These are phyloP conservation scores for Candida ascalaphidarum DNA, from an alignment of 805 yeast genomes.

Conservation along the genomic window DNA sequence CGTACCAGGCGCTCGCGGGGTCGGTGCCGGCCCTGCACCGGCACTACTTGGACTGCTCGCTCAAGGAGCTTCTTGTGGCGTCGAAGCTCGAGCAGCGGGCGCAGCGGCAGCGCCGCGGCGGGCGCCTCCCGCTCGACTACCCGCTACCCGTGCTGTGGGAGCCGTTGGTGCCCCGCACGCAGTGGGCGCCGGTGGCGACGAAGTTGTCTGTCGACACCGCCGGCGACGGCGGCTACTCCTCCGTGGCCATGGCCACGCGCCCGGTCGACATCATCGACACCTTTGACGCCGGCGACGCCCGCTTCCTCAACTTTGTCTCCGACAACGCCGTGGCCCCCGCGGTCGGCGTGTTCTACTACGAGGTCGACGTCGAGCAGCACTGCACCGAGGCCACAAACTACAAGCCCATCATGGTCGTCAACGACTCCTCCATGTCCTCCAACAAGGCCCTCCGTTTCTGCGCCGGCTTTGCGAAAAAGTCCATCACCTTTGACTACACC, in stretches of 20 bases:
- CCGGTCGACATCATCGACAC: too few species aligned
- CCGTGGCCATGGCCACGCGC: slow-evolving; percentile 15
- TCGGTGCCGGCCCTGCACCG: slow-evolving; percentile 11
- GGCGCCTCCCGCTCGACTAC: too few species aligned
- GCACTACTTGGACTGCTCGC: slow-evolving; percentile 12
- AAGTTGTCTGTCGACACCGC: slow-evolving; percentile 15
- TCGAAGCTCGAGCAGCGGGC: slow-evolving; percentile 12
- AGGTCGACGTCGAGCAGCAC: slow-evolving; percentile 27
- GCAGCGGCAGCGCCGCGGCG: too few species aligned
- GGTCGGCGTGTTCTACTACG: slow-evolving; percentile 33
- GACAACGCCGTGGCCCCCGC: slow-evolving; percentile 23
- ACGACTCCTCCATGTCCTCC: slow-evolving; percentile 25
- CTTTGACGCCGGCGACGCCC: not conserved
- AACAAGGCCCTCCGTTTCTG: slow-evolving; percentile 22
- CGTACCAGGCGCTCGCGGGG: too few species aligned
- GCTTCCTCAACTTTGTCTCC: slow-evolving; percentile 27
- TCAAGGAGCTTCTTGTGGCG: slow-evolving; percentile 15
- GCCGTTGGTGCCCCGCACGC: slow-evolving; percentile 22
- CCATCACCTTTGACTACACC: slow-evolving; percentile 13
- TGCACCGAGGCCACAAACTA: slow-evolving; percentile 21
- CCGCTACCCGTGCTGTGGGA: slow-evolving; percentile 32
- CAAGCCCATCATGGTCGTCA: slow-evolving; percentile 23
- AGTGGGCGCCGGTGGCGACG: slow-evolving; percentile 13
- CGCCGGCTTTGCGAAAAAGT: slow-evolving; percentile 25
- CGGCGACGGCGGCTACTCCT: slow-evolving; percentile 20